Evolutionary conservation across 176 grass and related monocot genomes (phyloP).

Genomic region (Secale cereale): DNA sequence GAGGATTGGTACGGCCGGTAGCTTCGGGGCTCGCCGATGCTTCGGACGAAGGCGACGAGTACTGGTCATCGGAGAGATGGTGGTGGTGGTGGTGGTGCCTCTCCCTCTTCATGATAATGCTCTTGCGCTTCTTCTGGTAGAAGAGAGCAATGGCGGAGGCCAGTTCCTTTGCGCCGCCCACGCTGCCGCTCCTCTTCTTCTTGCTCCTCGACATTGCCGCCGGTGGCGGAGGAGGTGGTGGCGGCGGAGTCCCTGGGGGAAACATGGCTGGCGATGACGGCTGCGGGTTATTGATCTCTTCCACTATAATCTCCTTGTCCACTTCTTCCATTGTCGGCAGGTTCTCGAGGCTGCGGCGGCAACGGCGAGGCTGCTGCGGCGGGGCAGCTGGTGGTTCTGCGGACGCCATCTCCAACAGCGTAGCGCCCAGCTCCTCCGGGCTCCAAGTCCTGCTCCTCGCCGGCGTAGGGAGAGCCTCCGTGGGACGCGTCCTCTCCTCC

Average conservation of each 20-base stretch:
- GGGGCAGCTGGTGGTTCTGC: neutral
- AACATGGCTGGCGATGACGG: conserved; percentile 14
- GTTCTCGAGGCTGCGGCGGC: conserved; percentile 37
- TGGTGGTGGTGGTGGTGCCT: conserved; percentile 42
- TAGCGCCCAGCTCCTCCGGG: conserved; percentile 1
- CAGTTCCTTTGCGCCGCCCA: conserved; percentile 79
- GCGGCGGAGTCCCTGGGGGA: conserved; percentile 47
- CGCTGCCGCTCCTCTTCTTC: conserved; percentile 78
- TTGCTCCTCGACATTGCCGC: conserved; percentile 37
- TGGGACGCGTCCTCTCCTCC: no score
- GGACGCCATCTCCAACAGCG: neutral
- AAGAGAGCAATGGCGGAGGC: conserved; percentile 80
- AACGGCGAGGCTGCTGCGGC: neutral
- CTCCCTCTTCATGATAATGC: conserved; percentile 54
- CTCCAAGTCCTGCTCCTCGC: conserved; percentile 54
- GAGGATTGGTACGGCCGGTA: neutral
- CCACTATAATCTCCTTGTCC: conserved; percentile 33
- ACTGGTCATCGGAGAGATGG: conserved; percentile 47
- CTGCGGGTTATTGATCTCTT: conserved; percentile 26
- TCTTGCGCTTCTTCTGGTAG: conserved; percentile 85
- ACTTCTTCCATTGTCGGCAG: conserved; percentile 36
- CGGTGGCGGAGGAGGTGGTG: conserved; percentile 21
- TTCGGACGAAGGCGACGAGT: conserved; percentile 40
- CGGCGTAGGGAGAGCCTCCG: neutral
- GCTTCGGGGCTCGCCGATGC: conserved; percentile 29